A percentile compares a stretch with the other conserved stretches of the same genome.
Conservation (phyloP, 2,329 filamentous ascomycete genomes). For the Ophiostoma quercus region DNA sequence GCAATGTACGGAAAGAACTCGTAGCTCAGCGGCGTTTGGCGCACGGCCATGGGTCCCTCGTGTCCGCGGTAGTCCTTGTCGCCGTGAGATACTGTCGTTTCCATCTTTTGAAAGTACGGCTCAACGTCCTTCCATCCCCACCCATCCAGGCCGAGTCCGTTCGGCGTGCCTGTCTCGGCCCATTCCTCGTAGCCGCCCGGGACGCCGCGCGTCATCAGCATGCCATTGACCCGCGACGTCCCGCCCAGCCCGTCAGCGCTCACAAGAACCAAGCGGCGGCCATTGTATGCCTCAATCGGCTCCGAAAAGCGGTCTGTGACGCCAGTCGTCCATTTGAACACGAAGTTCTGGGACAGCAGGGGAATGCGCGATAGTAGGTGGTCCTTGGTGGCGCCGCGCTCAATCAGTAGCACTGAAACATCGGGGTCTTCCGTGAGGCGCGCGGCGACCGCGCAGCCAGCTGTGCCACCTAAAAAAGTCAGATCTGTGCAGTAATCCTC, state of each 20-base stretch:
- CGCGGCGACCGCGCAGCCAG: slow-evolving; percentile 44
- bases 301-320: slow-evolving; percentile 31
- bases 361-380: slow-evolving; percentile 32
- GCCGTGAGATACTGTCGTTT: slow-evolving; percentile 29
- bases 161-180: slow-evolving; percentile 26
- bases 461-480: slow-evolving; percentile 38
- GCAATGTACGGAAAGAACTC: slow-evolving; percentile 27
- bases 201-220: slow-evolving; percentile 33
- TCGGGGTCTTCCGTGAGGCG: slow-evolving; percentile 39
- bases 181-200: slow-evolving; percentile 33
- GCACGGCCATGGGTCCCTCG: slow-evolving; percentile 24
- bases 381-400: slow-evolving; percentile 34
- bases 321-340: slow-evolving; percentile 29
- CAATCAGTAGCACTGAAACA: slow-evolving; percentile 38
- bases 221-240: slow-evolving; percentile 33
- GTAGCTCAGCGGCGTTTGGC: slow-evolving; percentile 11
- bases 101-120: slow-evolving; percentile 34
- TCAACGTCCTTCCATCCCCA: slow-evolving; percentile 36
- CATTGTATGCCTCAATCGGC: slow-evolving; percentile 29
- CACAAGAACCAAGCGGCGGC: slow-evolving; percentile 27
- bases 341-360: slow-evolving; percentile 32
- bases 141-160: slow-evolving; percentile 30
- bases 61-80: slow-evolving; percentile 29
- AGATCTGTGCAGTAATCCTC: neutral
- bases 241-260: slow-evolving; percentile 35